These are phyloP conservation scores for Nakazawaea ernobii DNA, from an alignment of 805 yeast genomes.

Conservation along the genomic window DNA sequence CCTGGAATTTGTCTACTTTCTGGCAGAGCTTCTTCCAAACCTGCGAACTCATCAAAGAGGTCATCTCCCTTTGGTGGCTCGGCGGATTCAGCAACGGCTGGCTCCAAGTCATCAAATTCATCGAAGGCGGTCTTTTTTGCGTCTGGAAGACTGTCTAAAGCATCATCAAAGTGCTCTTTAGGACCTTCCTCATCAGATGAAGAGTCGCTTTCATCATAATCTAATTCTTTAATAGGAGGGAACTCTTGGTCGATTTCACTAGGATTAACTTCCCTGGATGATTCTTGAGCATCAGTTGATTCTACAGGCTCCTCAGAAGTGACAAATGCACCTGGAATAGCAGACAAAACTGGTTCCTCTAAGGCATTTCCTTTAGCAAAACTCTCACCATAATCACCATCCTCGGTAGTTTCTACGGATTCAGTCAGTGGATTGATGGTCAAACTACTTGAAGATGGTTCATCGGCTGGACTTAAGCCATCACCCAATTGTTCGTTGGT, in stretches of 20 bases:
- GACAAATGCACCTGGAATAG: conserved; percentile 7
- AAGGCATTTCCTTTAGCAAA: conserved; percentile 13
- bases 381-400: conserved; percentile 2
- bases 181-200: conserved; percentile 26
- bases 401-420: conserved; percentile 9
- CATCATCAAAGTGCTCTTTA: conserved; percentile 8
- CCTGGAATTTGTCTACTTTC: background rate
- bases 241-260: conserved; percentile 34
- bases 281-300: background rate
- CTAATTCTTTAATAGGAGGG: conserved; percentile 56
- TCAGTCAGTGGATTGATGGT: conserved; percentile 9
- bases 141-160: conserved; percentile 5
- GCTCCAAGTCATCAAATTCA: conserved; percentile 10
- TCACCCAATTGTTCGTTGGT: background rate
- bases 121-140: background rate
- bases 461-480: background rate
- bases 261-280: background rate
- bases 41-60: conserved; percentile 28
- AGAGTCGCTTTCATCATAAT: conserved; percentile 47
- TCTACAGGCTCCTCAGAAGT: background rate
- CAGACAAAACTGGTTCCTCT: background rate
- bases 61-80: conserved; percentile 12
- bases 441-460: conserved; percentile 2
- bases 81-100: conserved; percentile 7
- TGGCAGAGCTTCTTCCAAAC: conserved; percentile 25